These are phyloP conservation scores for Trametes villosa DNA, from an alignment of 768 basidiomycete species.

Conservation along the genomic window DNA sequence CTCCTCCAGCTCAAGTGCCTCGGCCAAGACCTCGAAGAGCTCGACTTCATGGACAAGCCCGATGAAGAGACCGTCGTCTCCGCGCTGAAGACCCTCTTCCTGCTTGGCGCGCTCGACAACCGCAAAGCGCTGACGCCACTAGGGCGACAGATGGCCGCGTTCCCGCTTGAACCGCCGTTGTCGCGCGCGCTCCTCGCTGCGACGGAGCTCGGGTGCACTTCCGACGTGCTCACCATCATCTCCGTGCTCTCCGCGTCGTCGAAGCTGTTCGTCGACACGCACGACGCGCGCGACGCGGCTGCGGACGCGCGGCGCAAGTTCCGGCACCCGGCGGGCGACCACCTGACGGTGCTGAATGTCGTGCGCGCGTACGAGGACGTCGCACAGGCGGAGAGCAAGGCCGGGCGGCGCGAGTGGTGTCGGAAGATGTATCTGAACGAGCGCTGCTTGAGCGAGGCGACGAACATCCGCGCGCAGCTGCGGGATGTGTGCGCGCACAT, in stretches of 20 bases:
- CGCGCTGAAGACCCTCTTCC: slow-evolving; percentile 72
- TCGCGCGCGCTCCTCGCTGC: slow-evolving; percentile 84
- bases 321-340: slow-evolving; percentile 84
- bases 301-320: slow-evolving; percentile 77
- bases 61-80: slow-evolving; percentile 65
- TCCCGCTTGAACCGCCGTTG: slow-evolving; percentile 88
- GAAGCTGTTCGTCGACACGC: slow-evolving; percentile 78
- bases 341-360: slow-evolving; percentile 88
- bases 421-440: slow-evolving; percentile 81
- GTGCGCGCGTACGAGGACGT: slow-evolving; percentile 80
- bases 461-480: slow-evolving; percentile 82
- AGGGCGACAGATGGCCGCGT: slow-evolving; percentile 85
- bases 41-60: slow-evolving; percentile 91
- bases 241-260: slow-evolving; percentile 83
- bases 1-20: slow-evolving; percentile 87
- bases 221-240: slow-evolving; percentile 83
- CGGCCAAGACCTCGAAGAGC: slow-evolving; percentile 74
- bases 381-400: slow-evolving; percentile 49
- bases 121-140: slow-evolving; percentile 66
- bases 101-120: slow-evolving; percentile 78
- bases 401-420: slow-evolving; percentile 76
- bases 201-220: slow-evolving; percentile 67
- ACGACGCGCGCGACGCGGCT: slow-evolving; percentile 74
- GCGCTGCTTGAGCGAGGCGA: slow-evolving; percentile 76
- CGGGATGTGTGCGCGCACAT: slow-evolving; percentile 62